Evolutionary conservation across 139 green algal species (phyloP).

Genomic region (Haematococcus lacustris): DNA sequence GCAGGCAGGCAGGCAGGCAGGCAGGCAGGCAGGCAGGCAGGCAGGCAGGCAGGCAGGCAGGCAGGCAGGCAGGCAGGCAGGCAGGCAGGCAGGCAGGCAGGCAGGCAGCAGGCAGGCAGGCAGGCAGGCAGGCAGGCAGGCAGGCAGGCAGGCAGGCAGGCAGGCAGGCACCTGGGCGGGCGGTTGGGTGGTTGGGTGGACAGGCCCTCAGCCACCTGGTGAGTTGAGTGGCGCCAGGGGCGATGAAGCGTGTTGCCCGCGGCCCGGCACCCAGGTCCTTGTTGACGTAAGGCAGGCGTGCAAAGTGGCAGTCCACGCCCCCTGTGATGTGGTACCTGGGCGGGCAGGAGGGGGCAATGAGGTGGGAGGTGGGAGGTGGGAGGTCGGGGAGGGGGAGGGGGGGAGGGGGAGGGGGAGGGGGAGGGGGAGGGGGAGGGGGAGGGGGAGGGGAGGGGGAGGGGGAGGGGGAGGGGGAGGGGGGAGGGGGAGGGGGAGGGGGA

Average conservation of each 20-base stretch:
- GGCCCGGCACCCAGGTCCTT: constrained; percentile 60
- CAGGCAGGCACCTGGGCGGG: neutral
- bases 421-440: no score
- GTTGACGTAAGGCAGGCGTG: constrained; percentile 76
- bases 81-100: neutral
- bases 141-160: neutral
- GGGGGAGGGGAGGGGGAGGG: no score
- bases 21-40: no score
- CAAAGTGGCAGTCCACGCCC: constrained; percentile 6
- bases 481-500: no score
- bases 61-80: neutral
- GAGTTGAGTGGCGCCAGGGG: constrained; percentile 51
- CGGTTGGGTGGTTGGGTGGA: neutral
- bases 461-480: no score
- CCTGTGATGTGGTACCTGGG: constrained; percentile 18
- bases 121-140: no score
- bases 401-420: no score
- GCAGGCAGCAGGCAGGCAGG: neutral
- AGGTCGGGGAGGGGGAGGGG: no score
- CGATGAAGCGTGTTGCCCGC: constrained; percentile 83
- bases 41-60: neutral
- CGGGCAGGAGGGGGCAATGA: no score
- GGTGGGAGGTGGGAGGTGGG: no score
- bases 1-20: no score
- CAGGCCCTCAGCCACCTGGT: constrained; percentile 1